Evolutionary conservation across 2,329 filamentous ascomycete genomes (phyloP).

Genomic region (Fusarium sp.): DNA sequence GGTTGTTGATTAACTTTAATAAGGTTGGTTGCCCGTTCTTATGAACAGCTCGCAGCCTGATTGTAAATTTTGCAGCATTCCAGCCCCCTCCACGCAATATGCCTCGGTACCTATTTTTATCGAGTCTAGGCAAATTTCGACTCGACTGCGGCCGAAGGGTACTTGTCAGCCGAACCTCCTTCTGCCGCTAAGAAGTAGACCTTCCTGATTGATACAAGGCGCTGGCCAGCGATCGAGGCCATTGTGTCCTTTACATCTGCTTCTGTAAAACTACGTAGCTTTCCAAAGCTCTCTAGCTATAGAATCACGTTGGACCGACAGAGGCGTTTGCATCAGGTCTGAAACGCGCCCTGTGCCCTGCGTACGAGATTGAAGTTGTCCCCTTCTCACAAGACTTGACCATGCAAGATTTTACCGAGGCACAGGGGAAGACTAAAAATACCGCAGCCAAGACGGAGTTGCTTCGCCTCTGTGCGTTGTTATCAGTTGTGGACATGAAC

Average conservation of each 20-base stretch:
- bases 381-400: background rate
- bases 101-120: background rate
- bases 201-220: background rate
- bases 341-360: background rate
- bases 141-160: background rate
- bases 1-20: background rate
- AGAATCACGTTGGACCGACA: background rate
- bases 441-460: background rate
- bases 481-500: background rate
- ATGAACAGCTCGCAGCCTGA: background rate
- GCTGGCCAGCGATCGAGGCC: background rate
- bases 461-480: background rate
- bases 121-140: background rate
- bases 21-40: background rate
- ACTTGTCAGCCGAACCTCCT: background rate
- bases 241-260: background rate
- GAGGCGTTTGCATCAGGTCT: background rate
- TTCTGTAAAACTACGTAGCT: background rate
- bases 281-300: background rate
- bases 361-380: background rate
- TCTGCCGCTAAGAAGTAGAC: background rate
- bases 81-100: background rate
- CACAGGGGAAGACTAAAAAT: background rate
- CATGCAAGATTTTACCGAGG: background rate
- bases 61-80: background rate